A percentile compares a stretch with the other conserved stretches of the same genome.
These are phyloP conservation scores for Fusarium nanum DNA, from an alignment of 2,329 filamentous ascomycete species.

Conservation along the genomic window DNA sequence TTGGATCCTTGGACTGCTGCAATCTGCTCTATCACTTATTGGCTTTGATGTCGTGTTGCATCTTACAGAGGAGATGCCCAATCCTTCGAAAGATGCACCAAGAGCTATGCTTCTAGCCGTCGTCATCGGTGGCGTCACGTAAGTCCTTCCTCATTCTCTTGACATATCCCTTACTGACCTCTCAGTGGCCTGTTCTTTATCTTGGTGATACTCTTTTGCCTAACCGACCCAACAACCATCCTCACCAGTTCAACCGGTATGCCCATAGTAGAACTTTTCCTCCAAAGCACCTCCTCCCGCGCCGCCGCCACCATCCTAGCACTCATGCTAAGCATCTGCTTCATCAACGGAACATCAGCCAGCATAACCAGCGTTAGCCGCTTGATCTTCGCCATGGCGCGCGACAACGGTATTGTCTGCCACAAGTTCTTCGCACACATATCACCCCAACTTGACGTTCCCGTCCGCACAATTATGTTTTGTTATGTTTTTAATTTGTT, in stretches of 20 bases:
- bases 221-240: constrained; percentile 52
- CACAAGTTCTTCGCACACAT: constrained; percentile 29
- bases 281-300: constrained; percentile 55
- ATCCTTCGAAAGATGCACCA: constrained; percentile 54
- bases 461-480: constrained; percentile 23
- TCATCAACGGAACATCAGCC: constrained; percentile 58
- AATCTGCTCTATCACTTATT: constrained; percentile 51
- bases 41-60: constrained; percentile 60
- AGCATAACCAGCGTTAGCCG: constrained; percentile 55
- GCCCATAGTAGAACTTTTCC: constrained; percentile 59
- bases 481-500: constrained; percentile 31
- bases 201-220: constrained; percentile 56
- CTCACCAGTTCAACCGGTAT: constrained; percentile 55
- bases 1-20: constrained; percentile 61
- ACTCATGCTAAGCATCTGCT: constrained; percentile 56
- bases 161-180: not conserved
- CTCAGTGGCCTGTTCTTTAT: constrained; percentile 53
- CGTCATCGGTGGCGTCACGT: constrained; percentile 56
- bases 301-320: constrained; percentile 53
- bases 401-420: constrained; percentile 35
- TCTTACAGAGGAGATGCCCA: constrained; percentile 60
- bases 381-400: constrained; percentile 53
- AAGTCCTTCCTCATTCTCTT: constrained; percentile 13
- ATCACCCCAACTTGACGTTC: constrained; percentile 19
- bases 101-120: constrained; percentile 58